phyloP scores from a whole-genome alignment of 805 yeast species.

The Suhomyces xylopsoci region DNA sequence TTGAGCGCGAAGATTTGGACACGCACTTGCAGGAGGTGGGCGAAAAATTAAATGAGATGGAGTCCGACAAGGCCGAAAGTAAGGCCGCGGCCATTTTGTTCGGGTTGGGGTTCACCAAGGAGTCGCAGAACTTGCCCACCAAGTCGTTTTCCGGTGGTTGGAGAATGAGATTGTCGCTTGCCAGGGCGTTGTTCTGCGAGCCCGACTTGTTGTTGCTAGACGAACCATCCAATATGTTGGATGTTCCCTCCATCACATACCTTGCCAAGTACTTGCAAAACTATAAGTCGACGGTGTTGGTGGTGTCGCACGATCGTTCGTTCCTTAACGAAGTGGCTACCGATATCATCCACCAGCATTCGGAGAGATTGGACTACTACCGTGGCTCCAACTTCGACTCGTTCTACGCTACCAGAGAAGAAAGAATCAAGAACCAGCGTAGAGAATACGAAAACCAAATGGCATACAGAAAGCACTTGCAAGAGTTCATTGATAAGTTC shows the following conservation, averaged over 20 bases:
- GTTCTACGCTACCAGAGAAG: slow-evolving; percentile 91
- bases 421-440: slow-evolving; percentile 86
- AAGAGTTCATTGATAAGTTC: slow-evolving; percentile 91
- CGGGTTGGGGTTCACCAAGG: slow-evolving; percentile 92
- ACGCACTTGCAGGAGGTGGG: slow-evolving; percentile 72
- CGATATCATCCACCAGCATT: slow-evolving; percentile 96
- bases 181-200: slow-evolving; percentile 95
- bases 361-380: slow-evolving; percentile 94
- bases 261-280: slow-evolving; percentile 85
- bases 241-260: slow-evolving; percentile 96
- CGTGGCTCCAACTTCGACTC: slow-evolving; percentile 91
- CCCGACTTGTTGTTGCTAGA: slow-evolving; percentile 91
- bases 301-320: slow-evolving; percentile 97
- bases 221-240: slow-evolving; percentile 99
- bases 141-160: slow-evolving; percentile 99
- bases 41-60: slow-evolving; percentile 87
- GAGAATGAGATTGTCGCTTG: slow-evolving; percentile 99
- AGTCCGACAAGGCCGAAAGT: slow-evolving; percentile 95
- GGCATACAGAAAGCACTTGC: slow-evolving; percentile 93
- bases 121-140: slow-evolving; percentile 78
- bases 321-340: slow-evolving; percentile 97
- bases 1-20: slow-evolving; percentile 86
- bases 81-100: slow-evolving; percentile 90
- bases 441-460: slow-evolving; percentile 97
- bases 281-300: slow-evolving; percentile 88